Evolutionary conservation across 2,329 filamentous ascomycete species (phyloP), one percentile per base, ranked within the genome.

Genomic region (Seiridium unicorne): DNA sequence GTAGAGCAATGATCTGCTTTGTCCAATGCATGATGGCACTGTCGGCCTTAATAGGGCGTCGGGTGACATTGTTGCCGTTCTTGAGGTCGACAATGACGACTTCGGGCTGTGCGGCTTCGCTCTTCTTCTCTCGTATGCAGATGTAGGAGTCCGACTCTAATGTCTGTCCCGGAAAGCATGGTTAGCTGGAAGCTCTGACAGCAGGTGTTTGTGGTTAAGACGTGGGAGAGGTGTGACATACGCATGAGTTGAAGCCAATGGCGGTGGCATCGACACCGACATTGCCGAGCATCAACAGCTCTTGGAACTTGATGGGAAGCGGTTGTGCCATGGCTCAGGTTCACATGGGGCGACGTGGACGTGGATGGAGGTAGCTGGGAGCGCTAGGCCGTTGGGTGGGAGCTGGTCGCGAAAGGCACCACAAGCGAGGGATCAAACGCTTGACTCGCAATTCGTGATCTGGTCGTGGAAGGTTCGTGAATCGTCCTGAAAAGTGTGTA

Each of bases 11-110:
- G 75, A 99, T 92, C 77, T 97, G 92, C 75, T 90, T 91, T 69
- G 85, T 89, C 92, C 92, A 97, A 86, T 99, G 95, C 95, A 99
- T 98, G 75, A 99, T 97, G 70, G 96, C 95, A 86, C 93, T 98
- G 81, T 99, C 95, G 72, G 95, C 95, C 83, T 97, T 98, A 83
- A 99, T 99, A 54, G 94, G 92, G 74, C 94, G 88, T 72, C 91
- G 90, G 69, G 92, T 95, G 76, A 97, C 88, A 82, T 95, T 94
- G 86, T 97, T 97, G 81, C 89, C 89, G 80, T 97, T 96, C 80
- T 98, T 97, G 74, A 99, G 89, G 78, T 99, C 92, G 79, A 99
- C 83, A 76, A 99, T 99, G 78, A 99, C 90, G 66, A 99, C 94
- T 79, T 97, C 93, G 66, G 93, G 91, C 70, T 91, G 89, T 66